Evolutionary conservation across 2,329 filamentous ascomycete species (phyloP).

Genomic region (Botrytis galanthina): DNA sequence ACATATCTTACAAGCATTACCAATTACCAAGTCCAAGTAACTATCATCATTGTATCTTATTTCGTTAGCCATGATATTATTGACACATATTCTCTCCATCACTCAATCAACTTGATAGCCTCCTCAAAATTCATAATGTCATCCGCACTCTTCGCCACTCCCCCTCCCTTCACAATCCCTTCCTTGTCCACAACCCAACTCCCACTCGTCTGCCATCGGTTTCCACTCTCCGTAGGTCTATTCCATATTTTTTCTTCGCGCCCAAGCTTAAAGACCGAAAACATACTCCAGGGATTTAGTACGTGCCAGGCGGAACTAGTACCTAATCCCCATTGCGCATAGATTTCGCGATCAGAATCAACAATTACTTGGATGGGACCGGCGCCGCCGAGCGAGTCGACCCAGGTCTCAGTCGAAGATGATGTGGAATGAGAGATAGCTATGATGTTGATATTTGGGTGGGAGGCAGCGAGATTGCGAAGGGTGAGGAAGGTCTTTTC

Average conservation of each 20-base stretch:
- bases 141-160: constrained; percentile 48
- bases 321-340: constrained; percentile 65
- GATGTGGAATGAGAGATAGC: constrained; percentile 62
- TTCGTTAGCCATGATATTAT: not conserved
- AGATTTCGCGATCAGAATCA: constrained; percentile 58
- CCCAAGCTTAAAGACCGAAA: constrained; percentile 56
- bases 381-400: constrained; percentile 30
- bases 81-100: constrained; percentile 25
- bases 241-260: constrained; percentile 66
- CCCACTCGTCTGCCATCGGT: constrained; percentile 66
- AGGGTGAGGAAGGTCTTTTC: constrained; percentile 63
- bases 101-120: constrained; percentile 36
- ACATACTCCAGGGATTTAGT: constrained; percentile 56
- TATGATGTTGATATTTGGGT: constrained; percentile 54
- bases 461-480: constrained; percentile 49
- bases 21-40: not conserved
- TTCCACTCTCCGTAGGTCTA: constrained; percentile 62
- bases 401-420: constrained; percentile 50
- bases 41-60: not conserved
- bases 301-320: constrained; percentile 58
- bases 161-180: constrained; percentile 53
- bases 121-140: constrained; percentile 54
- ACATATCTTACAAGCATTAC: constrained; percentile 1
- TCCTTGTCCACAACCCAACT: constrained; percentile 58
- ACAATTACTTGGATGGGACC: constrained; percentile 56